Conservation (phyloP, 228 moss, liverwort and hornwort genomes). For the Sphagnum fallax region DNA sequence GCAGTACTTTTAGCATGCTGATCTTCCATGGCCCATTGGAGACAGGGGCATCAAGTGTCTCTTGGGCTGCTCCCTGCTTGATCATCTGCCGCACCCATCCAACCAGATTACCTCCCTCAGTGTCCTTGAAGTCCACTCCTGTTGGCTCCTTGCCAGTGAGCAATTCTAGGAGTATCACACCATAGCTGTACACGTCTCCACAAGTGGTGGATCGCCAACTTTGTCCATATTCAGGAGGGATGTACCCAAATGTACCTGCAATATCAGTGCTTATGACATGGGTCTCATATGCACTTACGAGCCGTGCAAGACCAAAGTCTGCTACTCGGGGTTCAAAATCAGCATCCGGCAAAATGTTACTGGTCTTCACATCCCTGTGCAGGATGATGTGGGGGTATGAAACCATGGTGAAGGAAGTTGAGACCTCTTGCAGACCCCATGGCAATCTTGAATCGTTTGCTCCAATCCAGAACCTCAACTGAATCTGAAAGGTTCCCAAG, state of each 20-base stretch:
- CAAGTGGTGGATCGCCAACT: conserved; percentile 53
- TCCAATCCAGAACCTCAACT: conserved; percentile 38
- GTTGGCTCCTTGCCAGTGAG: conserved; percentile 54
- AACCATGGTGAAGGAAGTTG: conserved; percentile 38
- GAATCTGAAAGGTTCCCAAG: conserved; percentile 36
- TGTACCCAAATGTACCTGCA: conserved; percentile 42
- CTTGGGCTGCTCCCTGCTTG: conserved; percentile 14
- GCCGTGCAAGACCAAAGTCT: conserved; percentile 33
- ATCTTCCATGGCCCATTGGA: conserved; percentile 37
- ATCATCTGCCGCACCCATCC: conserved; percentile 45
- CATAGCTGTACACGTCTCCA: conserved; percentile 57
- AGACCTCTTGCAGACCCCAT: conserved; percentile 38
- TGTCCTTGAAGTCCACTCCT: conserved; percentile 34
- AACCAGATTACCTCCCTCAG: conserved; percentile 39
- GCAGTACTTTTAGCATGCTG: conserved; percentile 44
- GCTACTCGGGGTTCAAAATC: conserved; percentile 41
- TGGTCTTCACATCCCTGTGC: conserved; percentile 36
- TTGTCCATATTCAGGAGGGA: conserved; percentile 37
- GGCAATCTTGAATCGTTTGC: conserved; percentile 36
- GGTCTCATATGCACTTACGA: conserved; percentile 37
- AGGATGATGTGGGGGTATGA: conserved; percentile 37
- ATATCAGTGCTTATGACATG: conserved; percentile 32
- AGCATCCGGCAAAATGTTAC: conserved; percentile 32
- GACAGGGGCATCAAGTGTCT: conserved; percentile 34
- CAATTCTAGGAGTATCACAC: conserved; percentile 53